These are phyloP conservation scores for Pichia phayaonensis DNA, from an alignment of 805 yeast genomes.

Conservation along the genomic window DNA sequence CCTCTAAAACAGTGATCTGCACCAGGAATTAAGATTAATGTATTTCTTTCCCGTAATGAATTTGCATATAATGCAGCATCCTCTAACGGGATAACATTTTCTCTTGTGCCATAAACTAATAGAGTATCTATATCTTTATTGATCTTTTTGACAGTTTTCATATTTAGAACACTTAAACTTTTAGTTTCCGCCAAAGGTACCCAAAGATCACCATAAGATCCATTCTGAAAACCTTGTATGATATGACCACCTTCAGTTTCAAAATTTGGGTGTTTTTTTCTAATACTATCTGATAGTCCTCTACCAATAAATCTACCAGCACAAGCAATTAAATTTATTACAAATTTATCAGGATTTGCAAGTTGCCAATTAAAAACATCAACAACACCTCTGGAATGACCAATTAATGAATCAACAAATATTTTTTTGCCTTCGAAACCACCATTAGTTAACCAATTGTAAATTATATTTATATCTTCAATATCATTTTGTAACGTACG, in stretches of 20 bases:
- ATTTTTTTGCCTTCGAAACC: conserved; percentile 32
- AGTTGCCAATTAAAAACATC: conserved; percentile 70
- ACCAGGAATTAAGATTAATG: conserved; percentile 46
- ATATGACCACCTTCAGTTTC: conserved; percentile 33
- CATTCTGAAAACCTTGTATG: conserved; percentile 41
- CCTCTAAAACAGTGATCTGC: conserved; percentile 86
- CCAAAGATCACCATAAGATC: conserved; percentile 34
- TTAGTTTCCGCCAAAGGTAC: conserved; percentile 44
- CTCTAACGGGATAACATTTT: conserved; percentile 53
- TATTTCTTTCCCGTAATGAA: conserved; percentile 48
- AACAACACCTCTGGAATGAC: conserved; percentile 76
- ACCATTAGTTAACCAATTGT: conserved; percentile 26
- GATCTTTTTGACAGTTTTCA: conserved; percentile 28
- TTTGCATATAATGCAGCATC: conserved; percentile 59
- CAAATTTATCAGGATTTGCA: conserved; percentile 25
- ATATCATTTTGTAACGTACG: conserved; percentile 58
- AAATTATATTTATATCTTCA: conserved; percentile 52
- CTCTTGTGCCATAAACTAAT: conserved; percentile 66
- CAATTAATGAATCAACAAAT: conserved; percentile 50
- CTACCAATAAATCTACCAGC: conserved; percentile 59
- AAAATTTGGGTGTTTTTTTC: conserved; percentile 31
- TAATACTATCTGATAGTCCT: conserved; percentile 37
- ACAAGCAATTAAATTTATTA: conserved; percentile 65
- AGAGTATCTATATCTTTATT: conserved; percentile 40
- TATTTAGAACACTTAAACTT: conserved; percentile 42